Base-by-base conservation (phyloP, 1,139 yeast species). In the Kodamaea plutei region DNA sequence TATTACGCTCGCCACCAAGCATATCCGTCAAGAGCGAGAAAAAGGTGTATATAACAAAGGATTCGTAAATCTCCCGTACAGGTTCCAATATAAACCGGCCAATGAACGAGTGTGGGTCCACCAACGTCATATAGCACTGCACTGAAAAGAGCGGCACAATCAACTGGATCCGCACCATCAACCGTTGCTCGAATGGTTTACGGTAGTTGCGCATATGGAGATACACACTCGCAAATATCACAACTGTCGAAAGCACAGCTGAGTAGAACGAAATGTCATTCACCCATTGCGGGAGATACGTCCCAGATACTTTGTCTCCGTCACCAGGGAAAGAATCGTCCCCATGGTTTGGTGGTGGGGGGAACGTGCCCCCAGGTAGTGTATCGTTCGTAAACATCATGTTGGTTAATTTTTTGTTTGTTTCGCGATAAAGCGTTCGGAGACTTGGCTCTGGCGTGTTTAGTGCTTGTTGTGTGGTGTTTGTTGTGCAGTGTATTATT, bases 21-120 rank as follows among this genome's bases (percentile, higher is more conserved):
- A 87, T 73, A 39, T 80, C 76, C 1, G 94, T 87, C 34, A 93
- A 63, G 23, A 89, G 65, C 15, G 91, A 74, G 60, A 85, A 89
- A 55, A 91, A 91, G 3, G 96, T 88, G 54, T 91, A 93, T 25
- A 91, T 84, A 26, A 89, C 96, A 58, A 93, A 85, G 0, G 97
- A 96, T 56, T 93, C 99, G 55, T 91, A 91, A 1, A 89, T 77
- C 50, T 91, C 98, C 33, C 94, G 66, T 1, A 84, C 47, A 0
- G 96, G 95, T 41, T 82, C 94, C 8, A 89, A 47, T 15, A 81
- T 50, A 30, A 61, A 59, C 20, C 75, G 69, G 14, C 67, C 55
- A 8, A 59, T 37, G 5, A 44, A 28, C 3, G 67, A 52, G 9
- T 55, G 40, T 32, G 69, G 69, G 39, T 73, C 59, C 28, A 70